Base-by-base conservation (phyloP, 306 rosid species). In the Quercus engelmannii region DNA sequence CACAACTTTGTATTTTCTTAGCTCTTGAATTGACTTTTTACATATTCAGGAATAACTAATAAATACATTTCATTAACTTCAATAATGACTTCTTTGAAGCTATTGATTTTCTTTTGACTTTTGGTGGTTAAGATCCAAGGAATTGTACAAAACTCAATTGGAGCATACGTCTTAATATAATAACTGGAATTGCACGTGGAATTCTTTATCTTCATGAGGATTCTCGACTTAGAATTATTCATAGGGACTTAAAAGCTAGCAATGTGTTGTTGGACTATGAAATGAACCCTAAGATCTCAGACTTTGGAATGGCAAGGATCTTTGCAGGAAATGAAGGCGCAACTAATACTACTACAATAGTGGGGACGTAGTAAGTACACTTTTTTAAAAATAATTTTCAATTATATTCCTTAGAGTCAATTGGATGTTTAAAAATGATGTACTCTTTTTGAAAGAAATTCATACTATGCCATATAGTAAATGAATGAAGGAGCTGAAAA, bases 201-300 rank as follows among this genome's bases (percentile, higher is more conserved):
- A 55, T 85, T 23, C 86, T 88, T 71, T 88, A 85, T 80, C 85
- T 88, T 52, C 89, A 88, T 28, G 87, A 88, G 77, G 87, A 85
- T 76, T 88, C 87, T 13, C 65, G 86, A 35, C 76, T 83, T 20
- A 78, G 74, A 79, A 83, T 88, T 56, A 83, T 88, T 20, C 89
- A 88, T 62, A 77, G 87, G 69, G 89, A 88, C 54, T 68, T 88
- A 18, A 85, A 88, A 81, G 82, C 89, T 23, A 88, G 89, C 18
- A 88, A 85, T 23, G 79, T 88, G 3, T 81, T 88, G 30, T 64
- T 85, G 70, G 89, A 88, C 64, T 1, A 12, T 38, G 82, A 88
- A 52, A 80, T 85, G 89, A 78, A 73, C 4, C 87, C 91, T 59
- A 88, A 88, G 69, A 85, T 88, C n/a, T 88, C 91, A 18, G 91